Evolutionary conservation across 805 yeast species (phyloP), one percentile per base, ranked within the genome.

Genomic region (Diddensiella transvaalensis): DNA sequence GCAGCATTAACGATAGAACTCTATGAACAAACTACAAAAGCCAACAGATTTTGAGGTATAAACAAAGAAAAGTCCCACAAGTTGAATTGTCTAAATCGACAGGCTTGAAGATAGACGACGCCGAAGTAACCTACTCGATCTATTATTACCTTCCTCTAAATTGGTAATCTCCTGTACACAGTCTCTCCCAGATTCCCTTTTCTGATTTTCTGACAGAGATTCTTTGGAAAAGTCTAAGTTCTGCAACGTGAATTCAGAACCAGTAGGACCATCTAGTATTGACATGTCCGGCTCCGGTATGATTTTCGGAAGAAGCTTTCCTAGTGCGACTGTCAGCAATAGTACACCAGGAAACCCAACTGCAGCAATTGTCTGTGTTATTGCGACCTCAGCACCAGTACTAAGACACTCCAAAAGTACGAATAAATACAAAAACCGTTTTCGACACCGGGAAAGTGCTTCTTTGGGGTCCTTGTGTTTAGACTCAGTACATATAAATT

Each of bases 341-440:
- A 91, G 68, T 0, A 93, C 87, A 2, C 88, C 84, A 0, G 99
- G 98, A 61, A 93, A 91, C 2, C 96, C 98, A 26, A 91, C 87
- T 0, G 98, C 97, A 0, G 93, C 98, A 51, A 74, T 80, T 0
- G 96, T 87, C 61, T 83, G 78, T 0, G 95, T 85, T 26, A 91
- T 88, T 0, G 82, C 93, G 55, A 88, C 84, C 62, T 95, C 98
- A 0, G 80, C 85, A 1, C 77, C 84, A 45, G 83, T 83, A 0
- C 93, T 93, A 18, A 80, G 56, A 3, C 85, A 62, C 50, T 87
- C 82, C 17, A 87, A 67, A 0, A 62, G 44, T 0, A 85, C 64
- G 58, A 83, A 91, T 1, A 79, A 49, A 29, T 76, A 64, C 17
- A 87, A 69, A 54, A 65, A 65, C 55, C 57, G 60, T 18, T 46